Evolutionary conservation across 1,139 yeast species (phyloP).

Genomic region (Kodamaea sp.): DNA sequence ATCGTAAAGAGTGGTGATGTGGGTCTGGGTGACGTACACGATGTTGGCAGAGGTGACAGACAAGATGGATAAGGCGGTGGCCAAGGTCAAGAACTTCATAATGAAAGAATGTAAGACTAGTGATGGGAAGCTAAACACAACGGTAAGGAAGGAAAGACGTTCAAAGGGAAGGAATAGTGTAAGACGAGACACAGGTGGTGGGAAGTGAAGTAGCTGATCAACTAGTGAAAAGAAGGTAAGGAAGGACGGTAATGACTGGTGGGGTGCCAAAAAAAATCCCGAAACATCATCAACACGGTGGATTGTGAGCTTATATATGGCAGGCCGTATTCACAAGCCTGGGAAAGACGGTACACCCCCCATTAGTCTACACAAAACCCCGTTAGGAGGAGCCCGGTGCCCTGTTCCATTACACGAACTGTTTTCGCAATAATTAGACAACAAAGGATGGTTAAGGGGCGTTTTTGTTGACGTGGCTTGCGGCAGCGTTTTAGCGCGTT

Average conservation of each 20-base stretch:
- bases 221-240: neutral
- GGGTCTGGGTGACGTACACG: slow-evolving; percentile 26
- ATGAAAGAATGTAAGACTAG: slow-evolving; percentile 3
- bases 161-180: slow-evolving; percentile 7
- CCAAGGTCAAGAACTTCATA: slow-evolving; percentile 21
- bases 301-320: slow-evolving; percentile 1
- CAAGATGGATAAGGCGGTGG: slow-evolving; percentile 17
- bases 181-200: slow-evolving; percentile 1
- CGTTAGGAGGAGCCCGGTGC: neutral
- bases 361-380: no score
- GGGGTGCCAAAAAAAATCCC: neutral
- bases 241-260: slow-evolving; percentile 2
- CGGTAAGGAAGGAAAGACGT: slow-evolving; percentile 3
- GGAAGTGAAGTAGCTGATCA: no score
- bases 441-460: slow-evolving; percentile 1
- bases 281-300: neutral
- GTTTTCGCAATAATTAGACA: slow-evolving; percentile 1
- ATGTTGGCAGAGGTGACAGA: slow-evolving; percentile 23
- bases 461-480: slow-evolving; percentile 1
- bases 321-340: no score
- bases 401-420: slow-evolving; percentile 3
- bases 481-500: slow-evolving; percentile 1
- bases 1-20: slow-evolving; percentile 24
- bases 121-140: neutral
- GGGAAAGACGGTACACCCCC: no score